Evolutionary conservation across 2,329 filamentous ascomycete species (phyloP).

Genomic region (Rutstroemia sp.): DNA sequence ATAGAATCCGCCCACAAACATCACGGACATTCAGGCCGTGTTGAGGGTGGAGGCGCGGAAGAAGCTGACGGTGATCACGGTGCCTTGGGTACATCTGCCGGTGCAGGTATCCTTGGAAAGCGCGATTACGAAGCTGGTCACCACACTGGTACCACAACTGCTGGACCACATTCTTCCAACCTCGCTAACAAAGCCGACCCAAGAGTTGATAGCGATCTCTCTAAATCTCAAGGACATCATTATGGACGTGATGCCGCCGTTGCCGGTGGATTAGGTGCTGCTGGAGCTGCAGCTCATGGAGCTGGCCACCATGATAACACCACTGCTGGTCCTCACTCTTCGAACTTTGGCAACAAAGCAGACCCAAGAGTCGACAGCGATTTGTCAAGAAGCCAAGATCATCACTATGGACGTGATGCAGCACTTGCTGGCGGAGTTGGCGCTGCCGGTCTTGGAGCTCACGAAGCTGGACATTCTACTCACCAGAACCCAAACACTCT

Average conservation of each 20-base stretch:
- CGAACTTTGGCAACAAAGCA: slow-evolving; percentile 33
- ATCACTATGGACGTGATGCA: slow-evolving; percentile 16
- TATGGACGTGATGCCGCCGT: slow-evolving; percentile 16
- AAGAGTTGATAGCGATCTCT: slow-evolving; percentile 26
- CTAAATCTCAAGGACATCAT: slow-evolving; percentile 12
- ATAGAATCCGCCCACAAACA: slow-evolving; percentile 16
- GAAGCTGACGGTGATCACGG: slow-evolving; percentile 19
- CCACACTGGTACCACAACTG: slow-evolving; percentile 20
- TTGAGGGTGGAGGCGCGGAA: slow-evolving; percentile 24
- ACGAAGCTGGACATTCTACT: background rate
- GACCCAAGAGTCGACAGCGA: slow-evolving; percentile 32
- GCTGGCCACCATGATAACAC: slow-evolving; percentile 15
- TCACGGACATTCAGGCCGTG: slow-evolving; percentile 1
- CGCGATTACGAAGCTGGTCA: slow-evolving; percentile 10
- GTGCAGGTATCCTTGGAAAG: slow-evolving; percentile 1
- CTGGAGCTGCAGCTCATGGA: background rate
- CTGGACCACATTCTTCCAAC: slow-evolving; percentile 32
- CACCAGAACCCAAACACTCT: too few relatives aligned
- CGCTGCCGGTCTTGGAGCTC: background rate
- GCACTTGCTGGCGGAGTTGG: slow-evolving; percentile 11
- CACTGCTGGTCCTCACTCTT: slow-evolving; percentile 30
- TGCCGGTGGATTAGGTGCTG: slow-evolving; percentile 4
- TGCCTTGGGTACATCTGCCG: slow-evolving; percentile 11
- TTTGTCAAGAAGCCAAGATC: slow-evolving; percentile 10
- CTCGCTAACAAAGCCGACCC: slow-evolving; percentile 35